Conservation (phyloP, 2,329 filamentous ascomycete species). For the Fusarium sambucinum region DNA sequence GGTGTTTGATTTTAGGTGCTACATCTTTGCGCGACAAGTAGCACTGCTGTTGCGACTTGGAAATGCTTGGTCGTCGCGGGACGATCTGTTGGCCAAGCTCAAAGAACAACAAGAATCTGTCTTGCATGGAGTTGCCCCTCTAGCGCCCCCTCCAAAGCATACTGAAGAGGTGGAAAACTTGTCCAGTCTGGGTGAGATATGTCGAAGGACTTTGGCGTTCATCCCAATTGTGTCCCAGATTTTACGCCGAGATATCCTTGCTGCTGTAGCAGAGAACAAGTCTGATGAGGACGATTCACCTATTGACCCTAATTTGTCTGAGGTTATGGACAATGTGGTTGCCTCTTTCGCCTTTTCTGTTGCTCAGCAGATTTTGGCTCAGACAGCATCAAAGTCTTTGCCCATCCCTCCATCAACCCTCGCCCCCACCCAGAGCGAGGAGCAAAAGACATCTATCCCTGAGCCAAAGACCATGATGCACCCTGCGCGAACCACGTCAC, state of each 20-base stretch:
- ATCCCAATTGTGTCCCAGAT: conserved; percentile 83
- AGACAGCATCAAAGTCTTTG: conserved; percentile 76
- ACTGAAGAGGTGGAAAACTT: conserved; percentile 79
- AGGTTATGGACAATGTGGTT: conserved; percentile 78
- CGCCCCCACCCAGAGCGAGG: conserved; percentile 60
- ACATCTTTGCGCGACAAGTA: conserved; percentile 92
- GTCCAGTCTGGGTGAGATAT: conserved; percentile 85
- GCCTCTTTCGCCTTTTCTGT: conserved; percentile 83
- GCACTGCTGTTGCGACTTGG: conserved; percentile 83
- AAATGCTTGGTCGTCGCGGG: conserved; percentile 74
- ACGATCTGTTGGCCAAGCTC: conserved; percentile 72
- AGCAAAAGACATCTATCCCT: conserved; percentile 72
- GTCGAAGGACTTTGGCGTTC: conserved; percentile 84
- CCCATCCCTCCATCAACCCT: conserved; percentile 73
- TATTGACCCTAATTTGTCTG: conserved; percentile 56
- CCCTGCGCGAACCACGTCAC: conserved; percentile 73
- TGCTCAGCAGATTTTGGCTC: conserved; percentile 79
- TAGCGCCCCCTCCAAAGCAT: conserved; percentile 61
- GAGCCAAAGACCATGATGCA: conserved; percentile 80
- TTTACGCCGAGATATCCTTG: conserved; percentile 80
- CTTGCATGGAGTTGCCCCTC: conserved; percentile 68
- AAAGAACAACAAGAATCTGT: conserved; percentile 72
- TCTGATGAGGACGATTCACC: conserved; percentile 52
- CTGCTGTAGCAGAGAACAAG: conserved; percentile 64
- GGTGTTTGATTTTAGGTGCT: conserved; percentile 93